Evolutionary conservation across 2,329 filamentous ascomycete genomes (phyloP).

Genomic region (Diaporthe ampelina): DNA sequence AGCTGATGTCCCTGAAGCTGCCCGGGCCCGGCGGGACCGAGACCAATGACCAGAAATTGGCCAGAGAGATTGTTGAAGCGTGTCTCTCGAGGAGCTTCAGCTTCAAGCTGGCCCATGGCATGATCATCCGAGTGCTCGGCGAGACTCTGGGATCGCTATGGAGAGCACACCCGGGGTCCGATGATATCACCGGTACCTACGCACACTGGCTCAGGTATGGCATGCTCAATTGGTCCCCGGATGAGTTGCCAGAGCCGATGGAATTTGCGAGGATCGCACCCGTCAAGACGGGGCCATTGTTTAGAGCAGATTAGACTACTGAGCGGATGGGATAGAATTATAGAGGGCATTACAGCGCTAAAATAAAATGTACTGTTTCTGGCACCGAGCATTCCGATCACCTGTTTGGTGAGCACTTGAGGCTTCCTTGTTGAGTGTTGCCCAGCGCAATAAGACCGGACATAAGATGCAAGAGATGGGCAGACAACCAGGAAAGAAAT

Average conservation of each 20-base stretch:
- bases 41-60: slow-evolving; percentile 60
- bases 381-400: neutral
- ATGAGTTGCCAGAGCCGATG: slow-evolving; percentile 53
- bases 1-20: slow-evolving; percentile 61
- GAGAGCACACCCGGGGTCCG: slow-evolving; percentile 63
- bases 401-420: no score
- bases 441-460: neutral
- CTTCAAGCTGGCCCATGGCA: slow-evolving; percentile 68
- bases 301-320: slow-evolving; percentile 4
- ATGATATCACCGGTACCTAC: slow-evolving; percentile 65
- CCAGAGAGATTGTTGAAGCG: slow-evolving; percentile 64
- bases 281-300: slow-evolving; percentile 53
- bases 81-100: slow-evolving; percentile 65
- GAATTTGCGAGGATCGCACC: slow-evolving; percentile 53
- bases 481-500: neutral
- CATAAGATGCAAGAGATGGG: neutral
- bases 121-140: slow-evolving; percentile 64
- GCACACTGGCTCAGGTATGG: slow-evolving; percentile 67
- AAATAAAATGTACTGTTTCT: neutral
- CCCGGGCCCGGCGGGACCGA: slow-evolving; percentile 56
- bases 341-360: neutral
- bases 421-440: neutral
- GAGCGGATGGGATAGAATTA: neutral
- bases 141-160: slow-evolving; percentile 67
- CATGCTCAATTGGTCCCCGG: slow-evolving; percentile 61